Base-by-base conservation (phyloP, 2,329 filamentous ascomycete genomes). In the Colletotrichum sp. region DNA sequence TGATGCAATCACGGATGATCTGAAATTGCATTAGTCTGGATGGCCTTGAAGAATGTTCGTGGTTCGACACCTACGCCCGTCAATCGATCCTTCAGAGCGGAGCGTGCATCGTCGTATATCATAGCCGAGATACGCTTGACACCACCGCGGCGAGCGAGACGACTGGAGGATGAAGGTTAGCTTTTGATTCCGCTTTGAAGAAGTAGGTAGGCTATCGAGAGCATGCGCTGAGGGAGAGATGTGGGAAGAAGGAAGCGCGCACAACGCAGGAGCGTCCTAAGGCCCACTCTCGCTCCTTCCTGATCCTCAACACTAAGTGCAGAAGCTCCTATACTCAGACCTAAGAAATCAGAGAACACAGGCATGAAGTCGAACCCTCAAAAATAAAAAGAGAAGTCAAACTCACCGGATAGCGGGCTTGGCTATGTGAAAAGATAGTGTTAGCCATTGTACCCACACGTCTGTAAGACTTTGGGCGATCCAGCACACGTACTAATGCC, bases 121-220 rank as follows among this genome's bases (percentile, higher is more conserved):
- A 62, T 78, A 0, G 81, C 89, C 0, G 92, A 93, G 10, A 96
- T 95, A 0, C 94, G 88, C 81, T 96, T 96, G 1, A 96, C 93
- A 0, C 95, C 95, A 2, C 94, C 95, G 8, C 95, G 92, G 7
- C 95, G 91, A 2, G 95, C 95, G 0, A 96, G 84, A 55, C 94
- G 92, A 78, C 94, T 93, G 74, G 5, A 5, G n/a, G 8, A 52
- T 10, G 6, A 6, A 16, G 12, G 18, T 76, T 36, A 76, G 72
- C 59, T 26, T 18, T 10, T n/a, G 34, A 15, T 21, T 44, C 7
- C 21, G 10, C 26, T 34, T 26, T 34, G n/a, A 16, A 44, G 6
- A 7, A 32, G 7, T 3, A 49, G 44, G 44, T 4, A 21, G 44
- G 10, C 44, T 13, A 13, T 21, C n/a, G 44, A 21, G 18, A 52